Percentiles rank a stretch among this genome's conserved stretches.
These are phyloP conservation scores for Dendrobium nobile DNA, from an alignment of 106 monocot genomes.

Conservation along the genomic window DNA sequence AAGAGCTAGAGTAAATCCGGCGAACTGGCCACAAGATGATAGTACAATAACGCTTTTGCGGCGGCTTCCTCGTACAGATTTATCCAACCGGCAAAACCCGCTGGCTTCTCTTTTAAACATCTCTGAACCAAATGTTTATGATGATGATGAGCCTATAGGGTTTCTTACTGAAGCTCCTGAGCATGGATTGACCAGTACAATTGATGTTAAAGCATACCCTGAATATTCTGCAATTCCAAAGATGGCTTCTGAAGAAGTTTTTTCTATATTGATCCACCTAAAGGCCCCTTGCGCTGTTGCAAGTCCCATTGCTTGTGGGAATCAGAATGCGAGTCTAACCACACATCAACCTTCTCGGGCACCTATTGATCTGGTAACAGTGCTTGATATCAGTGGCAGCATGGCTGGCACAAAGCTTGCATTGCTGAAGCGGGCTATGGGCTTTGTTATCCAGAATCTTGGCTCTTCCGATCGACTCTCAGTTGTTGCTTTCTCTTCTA, in stretches of 20 bases:
- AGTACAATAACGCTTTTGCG: constrained; percentile 44
- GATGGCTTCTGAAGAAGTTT: constrained; percentile 31
- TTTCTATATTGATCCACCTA: constrained; percentile 65
- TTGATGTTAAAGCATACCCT: constrained; percentile 51
- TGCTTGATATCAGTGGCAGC: constrained; percentile 90
- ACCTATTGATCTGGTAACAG: constrained; percentile 74
- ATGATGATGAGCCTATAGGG: constrained; percentile 75
- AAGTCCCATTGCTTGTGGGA: neutral
- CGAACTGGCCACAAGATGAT: constrained; percentile 47
- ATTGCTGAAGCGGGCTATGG: constrained; percentile 79
- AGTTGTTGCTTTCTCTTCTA: constrained; percentile 77
- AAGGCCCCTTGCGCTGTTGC: constrained; percentile 47
- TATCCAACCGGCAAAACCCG: constrained; percentile 26
- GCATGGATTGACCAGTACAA: constrained; percentile 13
- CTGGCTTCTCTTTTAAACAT: constrained; percentile 14
- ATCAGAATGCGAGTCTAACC: neutral
- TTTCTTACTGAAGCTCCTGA: constrained; percentile 10
- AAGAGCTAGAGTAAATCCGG: constrained; percentile 45
- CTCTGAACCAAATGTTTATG: constrained; percentile 40
- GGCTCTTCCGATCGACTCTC: constrained; percentile 78
- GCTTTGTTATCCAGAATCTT: constrained; percentile 84
- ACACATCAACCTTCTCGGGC: constrained; percentile 33
- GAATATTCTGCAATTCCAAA: constrained; percentile 53
- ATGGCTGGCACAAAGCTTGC: constrained; percentile 96
- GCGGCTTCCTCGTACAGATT: constrained; percentile 30